These are phyloP conservation scores for Globisporangium cylindrosporum DNA, from an alignment of 352 stramenopile species.

Conservation along the genomic window DNA sequence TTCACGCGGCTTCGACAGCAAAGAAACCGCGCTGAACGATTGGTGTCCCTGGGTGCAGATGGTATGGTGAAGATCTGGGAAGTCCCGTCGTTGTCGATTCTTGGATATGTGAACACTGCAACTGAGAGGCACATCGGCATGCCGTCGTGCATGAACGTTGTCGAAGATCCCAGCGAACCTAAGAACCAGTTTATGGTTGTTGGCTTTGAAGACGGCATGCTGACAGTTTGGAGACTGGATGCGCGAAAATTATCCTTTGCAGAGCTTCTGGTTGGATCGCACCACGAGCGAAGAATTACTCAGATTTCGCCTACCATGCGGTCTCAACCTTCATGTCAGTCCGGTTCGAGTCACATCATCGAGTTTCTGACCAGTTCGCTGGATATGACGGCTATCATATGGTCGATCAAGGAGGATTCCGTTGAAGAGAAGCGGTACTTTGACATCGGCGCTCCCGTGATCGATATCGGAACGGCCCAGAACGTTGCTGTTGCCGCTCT, in stretches of 20 bases:
- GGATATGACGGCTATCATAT: slow-evolving; percentile 68
- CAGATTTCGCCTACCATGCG: slow-evolving; percentile 22
- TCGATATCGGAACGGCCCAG: slow-evolving; percentile 38
- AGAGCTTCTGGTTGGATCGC: slow-evolving; percentile 26
- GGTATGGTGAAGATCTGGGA: slow-evolving; percentile 64
- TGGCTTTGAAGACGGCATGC: slow-evolving; percentile 54
- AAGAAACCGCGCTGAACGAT: not conserved
- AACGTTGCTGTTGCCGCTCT: slow-evolving; percentile 29
- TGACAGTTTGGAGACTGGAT: slow-evolving; percentile 39
- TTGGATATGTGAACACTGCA: slow-evolving; percentile 38
- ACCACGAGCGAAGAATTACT: slow-evolving; percentile 45
- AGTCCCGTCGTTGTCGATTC: slow-evolving; percentile 32
- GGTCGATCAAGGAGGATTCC: slow-evolving; percentile 26
- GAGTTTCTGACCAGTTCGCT: slow-evolving; percentile 51
- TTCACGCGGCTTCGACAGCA: slow-evolving; percentile 14
- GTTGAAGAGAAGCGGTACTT: slow-evolving; percentile 63
- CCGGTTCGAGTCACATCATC: not conserved
- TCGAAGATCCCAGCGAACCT: slow-evolving; percentile 5
- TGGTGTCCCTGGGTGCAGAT: slow-evolving; percentile 49
- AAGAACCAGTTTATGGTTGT: slow-evolving; percentile 22
- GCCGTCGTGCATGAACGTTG: slow-evolving; percentile 37
- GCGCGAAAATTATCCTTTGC: slow-evolving; percentile 18
- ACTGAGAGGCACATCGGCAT: slow-evolving; percentile 23
- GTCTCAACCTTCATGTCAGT: not conserved
- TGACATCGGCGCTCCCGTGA: slow-evolving; percentile 46